These are phyloP conservation scores for Caryopteris hybrid DNA, from an alignment of 305 asterid genomes.

Conservation along the genomic window DNA sequence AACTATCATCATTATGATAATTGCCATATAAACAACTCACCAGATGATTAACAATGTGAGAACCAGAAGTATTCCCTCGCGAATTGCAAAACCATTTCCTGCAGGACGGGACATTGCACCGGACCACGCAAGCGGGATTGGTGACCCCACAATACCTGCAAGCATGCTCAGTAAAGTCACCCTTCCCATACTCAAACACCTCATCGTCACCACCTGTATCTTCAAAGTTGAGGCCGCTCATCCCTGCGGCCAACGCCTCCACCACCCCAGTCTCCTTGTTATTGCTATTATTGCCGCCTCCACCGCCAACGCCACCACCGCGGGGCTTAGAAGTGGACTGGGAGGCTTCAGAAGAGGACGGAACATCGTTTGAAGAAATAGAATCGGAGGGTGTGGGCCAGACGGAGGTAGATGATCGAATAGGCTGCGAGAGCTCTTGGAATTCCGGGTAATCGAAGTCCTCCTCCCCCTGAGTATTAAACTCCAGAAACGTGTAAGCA, in stretches of 20 bases:
- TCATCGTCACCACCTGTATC: constrained; percentile 90
- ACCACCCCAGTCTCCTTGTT: constrained; percentile 72
- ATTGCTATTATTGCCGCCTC: constrained; percentile 13
- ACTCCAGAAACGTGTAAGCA: constrained; percentile 86
- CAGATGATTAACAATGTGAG: constrained; percentile 96
- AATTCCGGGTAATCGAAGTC: constrained; percentile 92
- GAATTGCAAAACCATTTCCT: constrained; percentile 98
- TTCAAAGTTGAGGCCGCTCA: constrained; percentile 93
- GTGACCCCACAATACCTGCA: constrained; percentile 94
- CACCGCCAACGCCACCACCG: constrained; percentile 16
- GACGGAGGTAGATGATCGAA: constrained; percentile 60
- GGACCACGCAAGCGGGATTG: constrained; percentile 95
- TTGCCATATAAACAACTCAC: constrained; percentile 42
- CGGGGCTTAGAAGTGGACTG: constrained; percentile 49
- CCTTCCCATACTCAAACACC: constrained; percentile 83
- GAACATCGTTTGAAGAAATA: constrained; percentile 37
- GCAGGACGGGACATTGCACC: constrained; percentile 96
- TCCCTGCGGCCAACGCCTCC: constrained; percentile 92
- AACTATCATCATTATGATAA: background rate
- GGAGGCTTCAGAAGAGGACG: constrained; percentile 48
- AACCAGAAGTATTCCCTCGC: constrained; percentile 97
- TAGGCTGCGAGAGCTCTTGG: constrained; percentile 92
- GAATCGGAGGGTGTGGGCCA: constrained; percentile 90
- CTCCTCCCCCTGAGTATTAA: constrained; percentile 92
- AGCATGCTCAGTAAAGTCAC: constrained; percentile 89